These are phyloP conservation scores for Beta vulgaris DNA, from an alignment of 148 eudicot species.

Conservation along the genomic window DNA sequence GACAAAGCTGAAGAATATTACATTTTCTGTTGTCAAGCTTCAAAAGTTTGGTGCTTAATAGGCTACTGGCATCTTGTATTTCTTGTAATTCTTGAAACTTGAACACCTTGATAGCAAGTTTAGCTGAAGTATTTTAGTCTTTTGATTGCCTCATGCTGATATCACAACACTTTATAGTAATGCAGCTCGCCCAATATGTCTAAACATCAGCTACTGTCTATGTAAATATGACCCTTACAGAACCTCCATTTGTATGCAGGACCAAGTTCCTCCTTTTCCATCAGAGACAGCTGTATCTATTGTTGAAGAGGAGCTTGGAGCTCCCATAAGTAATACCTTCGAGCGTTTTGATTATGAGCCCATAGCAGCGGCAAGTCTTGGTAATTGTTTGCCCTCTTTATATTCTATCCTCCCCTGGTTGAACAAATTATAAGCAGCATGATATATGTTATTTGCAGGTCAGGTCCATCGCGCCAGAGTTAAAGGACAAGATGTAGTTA, in stretches of 20 bases:
- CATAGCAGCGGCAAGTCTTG: slow-evolving; percentile 97
- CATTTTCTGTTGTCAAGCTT: too few relatives aligned
- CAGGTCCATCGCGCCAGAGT: slow-evolving; percentile 98
- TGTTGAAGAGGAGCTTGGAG: slow-evolving; percentile 91
- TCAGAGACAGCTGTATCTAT: slow-evolving; percentile 82
- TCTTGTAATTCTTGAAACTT: neutral
- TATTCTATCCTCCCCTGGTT: slow-evolving; percentile 9
- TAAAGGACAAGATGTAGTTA: slow-evolving; percentile 85
- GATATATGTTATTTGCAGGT: slow-evolving; percentile 51
- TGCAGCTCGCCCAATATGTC: neutral
- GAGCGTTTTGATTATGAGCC: slow-evolving; percentile 90
- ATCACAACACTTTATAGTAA: too few relatives aligned
- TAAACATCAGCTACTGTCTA: neutral
- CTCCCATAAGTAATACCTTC: slow-evolving; percentile 61
- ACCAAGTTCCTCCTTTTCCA: slow-evolving; percentile 99
- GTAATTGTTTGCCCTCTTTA: slow-evolving; percentile 38
- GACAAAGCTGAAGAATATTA: neutral
- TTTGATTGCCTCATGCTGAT: slow-evolving; percentile 2
- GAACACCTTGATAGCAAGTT: neutral
- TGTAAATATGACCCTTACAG: slow-evolving; percentile 9
- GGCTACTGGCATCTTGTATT: neutral
- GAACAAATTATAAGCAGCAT: slow-evolving; percentile 1
- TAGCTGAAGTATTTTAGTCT: neutral
- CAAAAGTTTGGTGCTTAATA: too few relatives aligned
- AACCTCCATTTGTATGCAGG: slow-evolving; percentile 45